phyloP scores from a whole-genome alignment of 495 filamentous ascomycete genomes.

The Trichoderma virens region DNA sequence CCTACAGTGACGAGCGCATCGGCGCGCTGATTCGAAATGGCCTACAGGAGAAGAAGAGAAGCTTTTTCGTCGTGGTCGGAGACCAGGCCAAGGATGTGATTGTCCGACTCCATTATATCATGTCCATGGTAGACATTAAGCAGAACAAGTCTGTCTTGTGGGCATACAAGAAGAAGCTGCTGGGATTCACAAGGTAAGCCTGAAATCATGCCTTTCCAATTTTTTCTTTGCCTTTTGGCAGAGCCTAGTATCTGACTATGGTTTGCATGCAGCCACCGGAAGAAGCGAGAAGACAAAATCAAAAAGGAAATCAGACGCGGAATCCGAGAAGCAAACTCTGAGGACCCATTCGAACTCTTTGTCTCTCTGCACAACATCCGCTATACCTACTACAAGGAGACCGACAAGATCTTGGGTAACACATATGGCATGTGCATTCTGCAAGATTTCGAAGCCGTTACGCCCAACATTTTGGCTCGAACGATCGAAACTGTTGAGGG shows the following conservation, averaged over 20 bases:
- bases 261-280: conserved; percentile 59
- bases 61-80: conserved; percentile 94
- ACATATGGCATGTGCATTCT: conserved; percentile 98
- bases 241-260: conserved; percentile 9
- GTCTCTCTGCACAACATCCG: conserved; percentile 93
- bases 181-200: conserved; percentile 72
- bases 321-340: conserved; percentile 86
- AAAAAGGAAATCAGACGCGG: conserved; percentile 97
- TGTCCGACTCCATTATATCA: conserved; percentile 88
- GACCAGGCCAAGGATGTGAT: conserved; percentile 97
- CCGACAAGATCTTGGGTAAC: conserved; percentile 98
- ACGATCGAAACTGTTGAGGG: conserved; percentile 98
- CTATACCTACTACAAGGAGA: conserved; percentile 99
- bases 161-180: conserved; percentile 98
- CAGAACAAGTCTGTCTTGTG: conserved; percentile 96
- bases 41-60: conserved; percentile 91
- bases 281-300: conserved; percentile 93
- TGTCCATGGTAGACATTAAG: conserved; percentile 82
- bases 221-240: neutral
- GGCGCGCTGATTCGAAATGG: conserved; percentile 94
- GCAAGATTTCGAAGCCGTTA: conserved; percentile 97
- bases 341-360: conserved; percentile 97
- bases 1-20: conserved; percentile 77
- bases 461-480: conserved; percentile 87
- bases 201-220: neutral